Evolutionary conservation across 352 stramenopile genomes (phyloP).

Genomic region (Pythium biforme): DNA sequence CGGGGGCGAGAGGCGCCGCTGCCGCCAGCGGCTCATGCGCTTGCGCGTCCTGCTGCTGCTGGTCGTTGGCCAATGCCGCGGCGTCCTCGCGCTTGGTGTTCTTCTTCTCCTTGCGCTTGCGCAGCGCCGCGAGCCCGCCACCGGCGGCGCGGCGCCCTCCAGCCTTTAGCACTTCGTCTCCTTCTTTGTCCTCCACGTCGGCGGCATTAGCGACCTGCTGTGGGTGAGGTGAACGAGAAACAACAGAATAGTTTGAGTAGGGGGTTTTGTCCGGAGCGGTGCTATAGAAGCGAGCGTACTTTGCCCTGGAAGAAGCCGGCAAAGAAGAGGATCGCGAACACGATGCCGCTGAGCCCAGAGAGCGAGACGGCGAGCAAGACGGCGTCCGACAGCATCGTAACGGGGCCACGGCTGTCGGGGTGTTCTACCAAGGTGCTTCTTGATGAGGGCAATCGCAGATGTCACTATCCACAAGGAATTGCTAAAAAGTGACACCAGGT

Average conservation of each 20-base stretch:
- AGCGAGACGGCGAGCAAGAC: conserved; percentile 54
- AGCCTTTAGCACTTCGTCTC: conserved; percentile 34
- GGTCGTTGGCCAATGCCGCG: too few relatives aligned
- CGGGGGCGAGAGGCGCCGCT: neutral
- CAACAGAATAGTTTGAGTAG: too few relatives aligned
- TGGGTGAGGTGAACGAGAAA: neutral
- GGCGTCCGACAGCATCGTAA: conserved; percentile 58
- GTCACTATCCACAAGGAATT: too few relatives aligned
- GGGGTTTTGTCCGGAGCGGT: too few relatives aligned
- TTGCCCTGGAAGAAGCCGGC: conserved; percentile 56
- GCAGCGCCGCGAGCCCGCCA: conserved; percentile 48
- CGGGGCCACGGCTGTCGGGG: too few relatives aligned
- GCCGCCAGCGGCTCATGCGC: conserved; percentile 1
- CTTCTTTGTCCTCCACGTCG: conserved; percentile 25
- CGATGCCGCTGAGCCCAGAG: conserved; percentile 44
- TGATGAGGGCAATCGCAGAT: neutral
- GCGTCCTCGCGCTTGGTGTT: conserved; percentile 26
- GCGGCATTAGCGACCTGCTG: conserved; percentile 27
- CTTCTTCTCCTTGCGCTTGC: conserved; percentile 68
- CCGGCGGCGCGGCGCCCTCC: conserved; percentile 36
- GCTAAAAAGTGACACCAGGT: too few relatives aligned
- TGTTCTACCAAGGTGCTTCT: neutral
- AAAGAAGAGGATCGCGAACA: conserved; percentile 60
- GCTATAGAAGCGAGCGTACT: conserved; percentile 24
- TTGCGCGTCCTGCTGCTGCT: too few relatives aligned